Conservation (phyloP, 495 filamentous ascomycete species). For the Podospora pseudocomata region DNA sequence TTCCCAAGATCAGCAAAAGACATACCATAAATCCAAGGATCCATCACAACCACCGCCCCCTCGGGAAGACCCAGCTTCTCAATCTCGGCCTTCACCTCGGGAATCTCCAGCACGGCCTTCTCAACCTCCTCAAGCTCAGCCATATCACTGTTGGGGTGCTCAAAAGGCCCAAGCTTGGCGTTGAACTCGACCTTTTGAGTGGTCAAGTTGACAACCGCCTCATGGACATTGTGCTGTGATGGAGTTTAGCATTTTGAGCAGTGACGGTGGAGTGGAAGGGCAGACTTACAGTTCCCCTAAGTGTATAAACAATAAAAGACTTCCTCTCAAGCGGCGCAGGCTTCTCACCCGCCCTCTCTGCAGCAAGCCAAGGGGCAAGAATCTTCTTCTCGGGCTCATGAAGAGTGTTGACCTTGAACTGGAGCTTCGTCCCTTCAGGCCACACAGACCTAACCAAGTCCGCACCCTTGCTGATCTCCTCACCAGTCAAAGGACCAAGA, state of each 20-base stretch:
- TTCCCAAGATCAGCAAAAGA: neutral
- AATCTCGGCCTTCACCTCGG: conserved; percentile 57
- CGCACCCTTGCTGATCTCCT: conserved; percentile 51
- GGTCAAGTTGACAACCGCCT: conserved; percentile 59
- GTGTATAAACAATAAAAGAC: conserved; percentile 60
- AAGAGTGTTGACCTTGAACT: conserved; percentile 65
- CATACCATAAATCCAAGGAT: conserved; percentile 71
- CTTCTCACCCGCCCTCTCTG: conserved; percentile 25
- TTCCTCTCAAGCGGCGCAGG: conserved; percentile 44
- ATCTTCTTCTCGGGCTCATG: conserved; percentile 61
- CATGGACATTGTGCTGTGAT: conserved; percentile 60
- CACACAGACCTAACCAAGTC: conserved; percentile 45
- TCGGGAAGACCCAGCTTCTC: conserved; percentile 62
- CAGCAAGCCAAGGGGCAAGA: conserved; percentile 46
- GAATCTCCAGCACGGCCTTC: conserved; percentile 52
- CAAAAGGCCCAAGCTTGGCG: conserved; percentile 52
- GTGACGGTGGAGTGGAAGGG: too few relatives aligned
- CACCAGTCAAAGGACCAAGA: conserved; percentile 54
- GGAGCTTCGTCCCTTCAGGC: conserved; percentile 47
- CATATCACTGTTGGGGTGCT: conserved; percentile 56
- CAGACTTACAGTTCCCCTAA: conserved; percentile 55
- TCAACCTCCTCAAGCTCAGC: conserved; percentile 61
- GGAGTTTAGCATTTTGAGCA: neutral
- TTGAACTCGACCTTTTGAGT: conserved; percentile 54
- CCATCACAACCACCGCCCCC: conserved; percentile 56